Base-by-base conservation (phyloP, 2,329 filamentous ascomycete species). In the Diaporthe capsici region DNA sequence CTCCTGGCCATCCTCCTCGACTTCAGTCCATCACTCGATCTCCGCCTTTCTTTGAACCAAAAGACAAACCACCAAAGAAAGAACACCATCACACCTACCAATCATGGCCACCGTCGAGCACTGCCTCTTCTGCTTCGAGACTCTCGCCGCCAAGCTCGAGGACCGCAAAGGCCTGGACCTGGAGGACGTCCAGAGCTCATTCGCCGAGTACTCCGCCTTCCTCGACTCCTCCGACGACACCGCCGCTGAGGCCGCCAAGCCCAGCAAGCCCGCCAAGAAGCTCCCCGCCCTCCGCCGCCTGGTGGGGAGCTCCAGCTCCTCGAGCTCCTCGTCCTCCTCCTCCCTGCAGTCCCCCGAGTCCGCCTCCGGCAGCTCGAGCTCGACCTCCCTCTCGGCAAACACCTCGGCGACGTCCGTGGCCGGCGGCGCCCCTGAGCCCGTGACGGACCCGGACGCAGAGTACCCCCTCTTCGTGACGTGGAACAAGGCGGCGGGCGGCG, bases 91-190 rank as follows among this genome's bases (percentile, higher is more conserved):
- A 51, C 78, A 98, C 12, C 47, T 53, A 79, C 17, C 51, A 53
- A 80, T 53, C 79, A 98, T 98, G 96, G 96, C 97, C 67, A 93
- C 94, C 75, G 86, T 91, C 80, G 93, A 93, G 76, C 96, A 98
- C 85, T 98, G 96, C 85, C 92, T 96, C 81, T 96, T 93, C 85
- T 98, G 96, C 87, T 98, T 99, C 88, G 97, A 99, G 85, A 89
- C 89, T 55, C 92, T 99, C 51, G 89, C 91, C 68, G 93, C 96
- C 72, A 90, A 92, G 76, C 94, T 98, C 79, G 90, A 95, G 79
- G 87, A 90, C 78, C 92, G 93, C 77, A 88, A 92, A 75, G 86
- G 94, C 15, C 87, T 95, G 80, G 88, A 87, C 67, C 91, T 98
- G 34, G 83, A 87, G 58, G 88, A 93, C 78, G 89, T 98, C 76